Base-by-base conservation (phyloP, 1,139 yeast species). In the Martiniozyma asiatica region DNA sequence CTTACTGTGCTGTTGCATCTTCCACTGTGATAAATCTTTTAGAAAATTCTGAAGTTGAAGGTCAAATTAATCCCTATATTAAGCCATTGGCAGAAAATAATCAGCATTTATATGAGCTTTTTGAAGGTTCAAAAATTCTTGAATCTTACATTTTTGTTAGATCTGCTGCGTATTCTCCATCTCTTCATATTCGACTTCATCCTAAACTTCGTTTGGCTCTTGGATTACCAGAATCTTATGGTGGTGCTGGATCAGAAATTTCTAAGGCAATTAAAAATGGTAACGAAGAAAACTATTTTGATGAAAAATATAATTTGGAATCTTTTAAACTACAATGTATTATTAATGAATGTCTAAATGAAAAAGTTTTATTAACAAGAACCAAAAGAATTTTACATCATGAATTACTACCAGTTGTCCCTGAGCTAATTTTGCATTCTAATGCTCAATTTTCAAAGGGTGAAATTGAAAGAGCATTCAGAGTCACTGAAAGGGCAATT, bases 1-100 rank as follows among this genome's bases (percentile, higher is more conserved):
- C 97, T 12, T 87, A 80, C 54, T 69, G 85, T 29, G 94, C 94
- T 2, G 69, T 65, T 35, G 76, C 75, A n/a, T 71, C 77, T 0
- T 67, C 81, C 2, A 68, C 67, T 32, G 75, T 76, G 3, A 60
- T 85, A 29, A 53, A 61, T 8, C 43, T 63, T 20, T 56, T 74
- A 41, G 59, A 60, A 29, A 40, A 48, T 5, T 37, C 41, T 8
- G 40, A 40, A 8, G n/a, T 8, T 11, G 28, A 40, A 27, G 43
- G 43, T 26, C 17, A 47, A 15, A 30, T 33, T 2, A 52, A 49
- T 29, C 35, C 39, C 10, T 11, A 39, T 8, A 27, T 51, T 11
- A 30, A 34, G 20, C 45, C 48, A 14, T 35, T 52, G 20, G 48
- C 51, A 14, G 58, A 53, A 31, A 55, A 56, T 30, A 41, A 47